A percentile compares a stretch with the other conserved stretches of the same genome.
phyloP scores from a whole-genome alignment of 371 early-diverging fungal genomes.

The Batkoa obscura region DNA sequence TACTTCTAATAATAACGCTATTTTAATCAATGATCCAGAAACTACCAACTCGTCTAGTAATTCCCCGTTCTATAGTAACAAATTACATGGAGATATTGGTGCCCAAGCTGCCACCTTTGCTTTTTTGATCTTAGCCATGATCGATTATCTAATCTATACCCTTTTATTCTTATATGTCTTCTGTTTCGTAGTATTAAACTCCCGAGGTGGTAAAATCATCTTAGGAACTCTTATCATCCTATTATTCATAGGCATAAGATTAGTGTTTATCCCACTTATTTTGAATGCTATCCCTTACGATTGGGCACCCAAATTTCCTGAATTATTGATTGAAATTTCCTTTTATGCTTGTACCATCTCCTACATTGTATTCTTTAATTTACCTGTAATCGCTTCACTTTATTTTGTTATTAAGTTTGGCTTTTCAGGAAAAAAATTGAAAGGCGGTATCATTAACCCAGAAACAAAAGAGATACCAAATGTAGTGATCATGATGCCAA shows the following conservation, averaged over 20 bases:
- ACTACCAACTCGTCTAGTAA: too few species aligned
- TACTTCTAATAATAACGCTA: too few species aligned
- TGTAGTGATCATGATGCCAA: conserved; percentile 6
- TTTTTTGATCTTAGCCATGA: background rate
- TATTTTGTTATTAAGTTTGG: conserved; percentile 6
- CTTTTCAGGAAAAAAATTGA: background rate
- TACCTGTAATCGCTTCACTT: background rate
- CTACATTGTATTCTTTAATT: conserved; percentile 5
- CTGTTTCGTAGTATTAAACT: background rate
- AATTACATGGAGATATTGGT: background rate
- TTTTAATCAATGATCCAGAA: too few species aligned
- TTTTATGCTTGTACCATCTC: conserved; percentile 6
- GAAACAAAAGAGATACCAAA: background rate
- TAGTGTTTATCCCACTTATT: conserved; percentile 1
- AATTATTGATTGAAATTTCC: background rate
- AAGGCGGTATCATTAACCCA: background rate
- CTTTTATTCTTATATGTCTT: conserved; percentile 1
- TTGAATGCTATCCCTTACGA: conserved; percentile 3
- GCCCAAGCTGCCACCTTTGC: conserved; percentile 1
- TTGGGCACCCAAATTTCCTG: conserved; percentile 1
- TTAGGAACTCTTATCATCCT: background rate
- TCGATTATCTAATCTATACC: conserved; percentile 2
- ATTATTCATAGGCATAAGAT: conserved; percentile 1
- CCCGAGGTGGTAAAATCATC: background rate
- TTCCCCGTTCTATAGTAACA: background rate